Evolutionary conservation across 2,329 filamentous ascomycete species (phyloP).

Genomic region (Colletotrichum orbiculare): DNA sequence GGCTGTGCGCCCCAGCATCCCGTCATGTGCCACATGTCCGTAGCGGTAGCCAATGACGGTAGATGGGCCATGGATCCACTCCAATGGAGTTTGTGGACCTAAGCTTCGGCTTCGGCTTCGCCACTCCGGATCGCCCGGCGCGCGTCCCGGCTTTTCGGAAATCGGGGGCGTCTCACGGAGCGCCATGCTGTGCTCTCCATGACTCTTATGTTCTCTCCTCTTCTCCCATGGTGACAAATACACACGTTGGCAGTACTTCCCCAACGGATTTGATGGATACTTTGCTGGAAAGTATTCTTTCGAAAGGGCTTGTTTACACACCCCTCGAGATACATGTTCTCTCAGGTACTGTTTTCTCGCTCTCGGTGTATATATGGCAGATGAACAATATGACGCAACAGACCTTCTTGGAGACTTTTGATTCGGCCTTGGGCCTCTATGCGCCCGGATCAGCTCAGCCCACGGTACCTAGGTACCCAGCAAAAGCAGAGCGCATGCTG

Average conservation of each 20-base stretch:
- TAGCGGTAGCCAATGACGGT: no score
- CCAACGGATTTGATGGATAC: constrained; percentile 1
- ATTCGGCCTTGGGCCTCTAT: constrained; percentile 18
- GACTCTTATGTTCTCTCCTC: constrained; percentile 14
- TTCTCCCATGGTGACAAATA: constrained; percentile 1
- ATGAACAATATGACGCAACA: constrained; percentile 11
- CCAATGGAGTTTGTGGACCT: no score
- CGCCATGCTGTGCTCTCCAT: background rate
- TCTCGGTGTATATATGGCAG: background rate
- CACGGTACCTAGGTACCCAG: background rate
- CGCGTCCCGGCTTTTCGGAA: no score
- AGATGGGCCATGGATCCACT: no score
- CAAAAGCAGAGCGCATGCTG: background rate
- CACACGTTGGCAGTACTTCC: background rate
- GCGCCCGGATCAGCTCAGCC: background rate
- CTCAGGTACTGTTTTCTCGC: background rate
- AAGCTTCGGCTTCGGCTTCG: no score
- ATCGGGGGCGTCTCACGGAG: no score
- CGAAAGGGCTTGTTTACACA: constrained; percentile 6
- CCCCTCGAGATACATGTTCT: background rate
- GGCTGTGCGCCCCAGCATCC: no score
- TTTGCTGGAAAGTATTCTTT: background rate
- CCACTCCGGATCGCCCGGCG: no score
- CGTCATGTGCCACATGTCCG: no score
- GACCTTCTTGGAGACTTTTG: background rate